phyloP scores from a whole-genome alignment of 768 basidiomycete genomes.

The Hydnum rufescens region DNA sequence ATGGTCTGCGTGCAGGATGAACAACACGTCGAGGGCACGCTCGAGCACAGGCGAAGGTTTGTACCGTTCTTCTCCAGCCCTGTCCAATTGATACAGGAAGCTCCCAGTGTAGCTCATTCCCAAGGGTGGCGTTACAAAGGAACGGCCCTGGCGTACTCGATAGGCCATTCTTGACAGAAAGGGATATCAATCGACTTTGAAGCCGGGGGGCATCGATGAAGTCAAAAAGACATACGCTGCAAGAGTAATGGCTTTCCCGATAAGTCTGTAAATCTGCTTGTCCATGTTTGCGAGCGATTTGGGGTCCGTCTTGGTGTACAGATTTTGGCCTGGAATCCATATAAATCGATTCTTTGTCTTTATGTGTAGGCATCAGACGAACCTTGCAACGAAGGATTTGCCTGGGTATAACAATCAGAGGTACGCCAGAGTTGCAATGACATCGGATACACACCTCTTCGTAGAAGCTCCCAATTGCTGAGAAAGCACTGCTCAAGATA shows the following conservation, averaged over 20 bases:
- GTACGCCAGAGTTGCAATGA: neutral
- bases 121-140: conserved; percentile 68
- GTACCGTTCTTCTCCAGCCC: conserved; percentile 53
- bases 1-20: conserved; percentile 79
- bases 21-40: conserved; percentile 73
- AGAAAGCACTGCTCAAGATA: conserved; percentile 69
- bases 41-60: conserved; percentile 66
- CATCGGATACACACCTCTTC: conserved; percentile 29
- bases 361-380: conserved; percentile 2
- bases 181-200: neutral
- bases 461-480: conserved; percentile 77
- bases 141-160: conserved; percentile 74
- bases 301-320: conserved; percentile 49
- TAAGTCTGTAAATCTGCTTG: conserved; percentile 75
- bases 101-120: conserved; percentile 71
- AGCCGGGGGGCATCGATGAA: neutral
- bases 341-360: neutral
- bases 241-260: conserved; percentile 75
- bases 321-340: conserved; percentile 37
- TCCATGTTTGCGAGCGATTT: conserved; percentile 64
- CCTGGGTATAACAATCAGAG: conserved; percentile 10
- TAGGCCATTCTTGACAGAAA: conserved; percentile 55
- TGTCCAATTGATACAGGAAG: conserved; percentile 83
- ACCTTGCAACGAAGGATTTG: conserved; percentile 78
- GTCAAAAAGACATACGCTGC: conserved; percentile 41